Conservation (phyloP, 176 grass and related monocot species). For the Areca catechu region DNA sequence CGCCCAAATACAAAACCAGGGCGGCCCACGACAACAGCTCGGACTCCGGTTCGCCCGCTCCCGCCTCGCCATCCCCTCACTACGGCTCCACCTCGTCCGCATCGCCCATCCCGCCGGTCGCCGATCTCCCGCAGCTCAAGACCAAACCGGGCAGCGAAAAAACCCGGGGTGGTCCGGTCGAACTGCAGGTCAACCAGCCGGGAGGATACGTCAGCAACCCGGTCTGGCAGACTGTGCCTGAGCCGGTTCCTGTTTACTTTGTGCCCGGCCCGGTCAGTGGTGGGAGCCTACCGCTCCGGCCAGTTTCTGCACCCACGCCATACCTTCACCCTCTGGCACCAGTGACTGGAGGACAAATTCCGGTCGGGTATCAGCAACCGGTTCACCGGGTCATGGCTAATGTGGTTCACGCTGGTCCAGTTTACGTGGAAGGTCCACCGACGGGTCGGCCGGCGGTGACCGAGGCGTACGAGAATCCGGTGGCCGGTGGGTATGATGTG, state of each 20-base stretch:
- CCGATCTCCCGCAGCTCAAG: background rate
- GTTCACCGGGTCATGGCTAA: background rate
- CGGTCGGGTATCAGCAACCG: background rate
- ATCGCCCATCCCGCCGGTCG: background rate
- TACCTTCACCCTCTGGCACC: background rate
- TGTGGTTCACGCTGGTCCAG: background rate
- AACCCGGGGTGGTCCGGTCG: background rate
- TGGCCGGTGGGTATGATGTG: too few species aligned
- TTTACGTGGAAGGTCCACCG: background rate
- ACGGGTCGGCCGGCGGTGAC: background rate
- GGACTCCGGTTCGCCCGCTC: background rate
- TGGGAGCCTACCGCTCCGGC: conserved; percentile 1
- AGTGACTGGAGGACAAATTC: background rate
- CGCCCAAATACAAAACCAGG: conserved; percentile 1
- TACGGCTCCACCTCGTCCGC: background rate
- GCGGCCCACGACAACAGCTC: background rate
- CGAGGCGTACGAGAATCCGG: too few species aligned
- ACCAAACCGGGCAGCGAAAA: conserved; percentile 4
- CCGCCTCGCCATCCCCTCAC: too few species aligned
- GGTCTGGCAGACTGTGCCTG: background rate
- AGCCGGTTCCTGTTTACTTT: conserved; percentile 4
- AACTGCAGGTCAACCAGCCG: background rate
- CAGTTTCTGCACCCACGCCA: background rate
- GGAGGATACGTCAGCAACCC: background rate
- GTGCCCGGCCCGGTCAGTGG: conserved; percentile 2